Base-by-base conservation (phyloP, 2,329 filamentous ascomycete species). In the Colletotrichum siamense region DNA sequence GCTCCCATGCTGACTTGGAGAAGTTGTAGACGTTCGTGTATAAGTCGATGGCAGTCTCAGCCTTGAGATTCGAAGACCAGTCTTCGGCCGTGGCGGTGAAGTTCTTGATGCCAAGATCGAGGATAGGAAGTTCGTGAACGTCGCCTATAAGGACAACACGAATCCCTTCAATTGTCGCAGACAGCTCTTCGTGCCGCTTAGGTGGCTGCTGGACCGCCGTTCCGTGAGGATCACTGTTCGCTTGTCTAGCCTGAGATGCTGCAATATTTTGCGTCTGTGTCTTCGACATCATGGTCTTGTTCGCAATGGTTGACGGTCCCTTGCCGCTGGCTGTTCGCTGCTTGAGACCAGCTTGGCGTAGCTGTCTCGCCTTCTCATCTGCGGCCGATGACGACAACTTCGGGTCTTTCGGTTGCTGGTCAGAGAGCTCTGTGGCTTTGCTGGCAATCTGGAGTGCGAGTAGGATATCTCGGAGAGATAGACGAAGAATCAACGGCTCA, bases 11-110 rank as follows among this genome's bases (percentile, higher is more conserved):
- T 0, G 97, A 99, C 84, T 99, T 99, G 16, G 97, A 97, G 86
- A 99, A 99, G 85, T 99, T 99, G 89, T 98, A 99, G 30, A 99
- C 94, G 81, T 99, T 99, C 80, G 98, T 92, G 84, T 98, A 98
- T 78, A 96, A 95, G 78, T 98, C 95, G 64, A 99, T 93, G n/a
- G 92, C 94, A 0, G 95, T 95, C 82, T 98, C 95, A 0, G 95
- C 96, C 81, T 93, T 96, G 84, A 99, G 89, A 26, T 93, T 94
- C 7, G 93, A 94, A 2, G 96, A 96, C 97, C 97, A 99, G 82
- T 99, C 95, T 79, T 94, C 92, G 6, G 98, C 95, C 62, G 94
- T 92, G 4, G 96, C 91, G 7, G 92, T 94, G 82, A 99, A 99
- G 70, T 94, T 93, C 85, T 98, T 98, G 80, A 99, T 92, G 79